Base-by-base conservation (phyloP, 139 green algal species). In the Edaphochlamys debaryana region DNA sequence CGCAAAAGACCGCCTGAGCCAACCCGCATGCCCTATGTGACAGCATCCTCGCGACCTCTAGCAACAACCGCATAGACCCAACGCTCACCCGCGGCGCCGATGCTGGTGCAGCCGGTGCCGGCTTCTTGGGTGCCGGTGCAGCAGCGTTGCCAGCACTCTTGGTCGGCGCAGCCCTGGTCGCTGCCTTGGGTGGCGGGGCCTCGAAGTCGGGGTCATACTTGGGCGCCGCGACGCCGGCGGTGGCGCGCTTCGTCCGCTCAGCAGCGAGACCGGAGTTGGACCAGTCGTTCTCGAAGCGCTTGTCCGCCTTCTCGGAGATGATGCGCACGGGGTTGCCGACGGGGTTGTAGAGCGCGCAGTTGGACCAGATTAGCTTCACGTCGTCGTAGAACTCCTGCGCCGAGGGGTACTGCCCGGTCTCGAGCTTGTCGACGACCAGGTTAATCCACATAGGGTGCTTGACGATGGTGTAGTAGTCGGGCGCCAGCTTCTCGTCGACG, bases 301-400 rank as follows among this genome's bases (percentile, higher is more conserved):
- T 71, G 27, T 79, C 54, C 6, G 89, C 54, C 9, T 58, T 82
- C 71, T 88, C 80, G 6, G 69, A 75, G 58, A 85, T 79, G 22
- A 67, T 4, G 25, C 80, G 64, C 29, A 86, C 80, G n/a, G 67
- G 41, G 45, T 79, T 71, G 36, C 60, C 69, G 13, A 36, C 25
- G 0, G 56, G 67, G 67, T 92, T 92, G 85, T 92, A 92, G 22
- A 88, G 76, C 4, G 40, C 34, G 85, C 88, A 92, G 74, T 92
- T 92, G 32, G 70, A 45, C 67, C 87, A 90, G 41, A 88, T 85
- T 8, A 90, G 75, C 8, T 73, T 67, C 45, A 92, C 69, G 82
- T 92, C 88, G 42, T 89, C 80, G 36, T 30, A 67, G 72, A 92
- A 92, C 20, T 88, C 85, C 32, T 79, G 41, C 22, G 85, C 38